A percentile compares a stretch with the other conserved stretches of the same genome.
These are phyloP conservation scores for Auricularia sp. DNA, from an alignment of 768 basidiomycete species.

Conservation along the genomic window DNA sequence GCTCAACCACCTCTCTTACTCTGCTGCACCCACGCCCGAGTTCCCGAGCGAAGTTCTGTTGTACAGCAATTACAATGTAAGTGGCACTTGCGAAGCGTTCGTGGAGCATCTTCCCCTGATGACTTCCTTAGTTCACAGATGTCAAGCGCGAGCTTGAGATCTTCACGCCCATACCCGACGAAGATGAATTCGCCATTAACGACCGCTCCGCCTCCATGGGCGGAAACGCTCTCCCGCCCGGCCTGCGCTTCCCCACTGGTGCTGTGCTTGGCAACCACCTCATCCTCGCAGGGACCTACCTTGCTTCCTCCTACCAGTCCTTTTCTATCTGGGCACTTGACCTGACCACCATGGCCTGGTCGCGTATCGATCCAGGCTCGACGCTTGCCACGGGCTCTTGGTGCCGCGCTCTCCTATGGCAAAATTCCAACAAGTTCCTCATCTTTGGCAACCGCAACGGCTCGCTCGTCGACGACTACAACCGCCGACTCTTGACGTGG, in stretches of 20 bases:
- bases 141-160: constrained; percentile 93
- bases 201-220: constrained; percentile 77
- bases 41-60: constrained; percentile 80
- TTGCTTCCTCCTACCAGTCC: constrained; percentile 87
- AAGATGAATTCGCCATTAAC: constrained; percentile 58
- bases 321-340: constrained; percentile 97
- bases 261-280: constrained; percentile 84
- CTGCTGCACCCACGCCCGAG: constrained; percentile 58
- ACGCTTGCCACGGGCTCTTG: constrained; percentile 83
- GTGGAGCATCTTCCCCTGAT: constrained; percentile 3
- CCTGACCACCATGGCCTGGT: constrained; percentile 72
- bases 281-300: constrained; percentile 91
- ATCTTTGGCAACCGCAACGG: constrained; percentile 87
- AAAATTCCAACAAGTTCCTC: constrained; percentile 65
- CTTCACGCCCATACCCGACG: constrained; percentile 68
- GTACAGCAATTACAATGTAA: constrained; percentile 93
- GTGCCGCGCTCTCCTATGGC: constrained; percentile 87
- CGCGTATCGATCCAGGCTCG: constrained; percentile 79
- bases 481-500: constrained; percentile 82
- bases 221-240: constrained; percentile 78
- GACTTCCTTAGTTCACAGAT: constrained; percentile 63
- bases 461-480: constrained; percentile 86
- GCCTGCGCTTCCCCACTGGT: constrained; percentile 91
- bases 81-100: constrained; percentile 19
- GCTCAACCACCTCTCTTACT: constrained; percentile 67